A percentile compares a stretch with the other conserved stretches of the same genome.
Conservation (phyloP, 2,329 filamentous ascomycete genomes). For the Rhynchosporium secalis region DNA sequence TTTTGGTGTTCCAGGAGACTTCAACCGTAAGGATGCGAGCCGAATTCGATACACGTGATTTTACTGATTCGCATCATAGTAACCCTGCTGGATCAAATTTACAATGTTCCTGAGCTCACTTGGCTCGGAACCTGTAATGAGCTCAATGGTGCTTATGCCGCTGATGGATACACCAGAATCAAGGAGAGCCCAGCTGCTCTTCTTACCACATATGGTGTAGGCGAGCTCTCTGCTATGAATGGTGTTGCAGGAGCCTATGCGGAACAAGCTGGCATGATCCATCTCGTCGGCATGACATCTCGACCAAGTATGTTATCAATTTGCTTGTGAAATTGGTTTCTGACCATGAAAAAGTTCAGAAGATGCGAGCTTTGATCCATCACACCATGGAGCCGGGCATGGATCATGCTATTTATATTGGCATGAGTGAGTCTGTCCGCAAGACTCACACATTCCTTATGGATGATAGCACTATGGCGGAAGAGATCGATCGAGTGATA, state of each 20-base stretch:
- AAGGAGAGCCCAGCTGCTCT: slow-evolving; percentile 48
- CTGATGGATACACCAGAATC: slow-evolving; percentile 53
- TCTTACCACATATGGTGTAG: slow-evolving; percentile 53
- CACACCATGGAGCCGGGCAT: slow-evolving; percentile 59
- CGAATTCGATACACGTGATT: not conserved
- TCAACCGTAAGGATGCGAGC: slow-evolving; percentile 32
- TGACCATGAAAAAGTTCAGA: slow-evolving; percentile 41
- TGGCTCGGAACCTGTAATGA: slow-evolving; percentile 43
- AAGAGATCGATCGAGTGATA: slow-evolving; percentile 53
- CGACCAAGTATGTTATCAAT: slow-evolving; percentile 24
- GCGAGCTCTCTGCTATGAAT: slow-evolving; percentile 58
- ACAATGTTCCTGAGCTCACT: slow-evolving; percentile 45
- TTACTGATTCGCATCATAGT: slow-evolving; percentile 39
- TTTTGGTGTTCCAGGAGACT: slow-evolving; percentile 38
- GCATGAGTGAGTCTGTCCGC: slow-evolving; percentile 46
- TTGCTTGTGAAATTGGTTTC: not conserved
- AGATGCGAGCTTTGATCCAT: slow-evolving; percentile 48
- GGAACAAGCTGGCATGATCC: slow-evolving; percentile 56
- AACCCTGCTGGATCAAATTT: slow-evolving; percentile 63
- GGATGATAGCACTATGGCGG: slow-evolving; percentile 62
- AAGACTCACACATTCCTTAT: slow-evolving; percentile 41
- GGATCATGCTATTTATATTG: slow-evolving; percentile 53
- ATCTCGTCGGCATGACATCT: slow-evolving; percentile 51
- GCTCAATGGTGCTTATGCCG: slow-evolving; percentile 46
- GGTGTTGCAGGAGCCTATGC: slow-evolving; percentile 59